Base-by-base conservation (phyloP, 2,329 filamentous ascomycete species). In the Xenoacremonium recifei region DNA sequence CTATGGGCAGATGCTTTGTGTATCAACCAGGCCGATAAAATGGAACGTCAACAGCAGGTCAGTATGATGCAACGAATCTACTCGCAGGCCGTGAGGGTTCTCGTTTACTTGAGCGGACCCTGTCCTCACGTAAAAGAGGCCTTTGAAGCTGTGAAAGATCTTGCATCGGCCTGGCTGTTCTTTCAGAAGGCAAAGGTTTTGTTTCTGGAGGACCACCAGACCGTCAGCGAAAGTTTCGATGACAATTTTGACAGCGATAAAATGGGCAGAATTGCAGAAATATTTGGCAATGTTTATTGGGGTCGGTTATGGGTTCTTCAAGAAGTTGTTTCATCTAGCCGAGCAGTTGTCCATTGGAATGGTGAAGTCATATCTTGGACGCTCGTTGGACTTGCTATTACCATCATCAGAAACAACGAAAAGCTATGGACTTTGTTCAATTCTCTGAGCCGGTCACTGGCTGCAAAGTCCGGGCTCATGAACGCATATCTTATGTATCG, bases 401-500 rank as follows among this genome's bases (percentile, higher is more conserved):
- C 33, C 15, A 17, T 42, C 18, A 42, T 42, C 13, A 11, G 39
- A n/a, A 42, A 42, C n/a, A 42, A 33, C 10, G 25, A 19, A 15
- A 19, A n/a, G 6, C n/a, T 42, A 19, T 42, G 39, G 39, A 12
- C 10, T 12, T 16, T 23, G 4, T 37, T 31, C 11, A 31, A 23
- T 7, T 33, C 39, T 9, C 11, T n/a, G 7, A 7, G 23, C 23
- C 7, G 13, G 7, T 27, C 23, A 9, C 23, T 7, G 13, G 23
- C 4, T 17, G 17, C 4, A 37, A 21, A 19, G 13, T 18, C 15
- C n/a, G 39, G 39, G 11, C 33, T 42, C 1, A 36, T 42, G 33
- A 42, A 37, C 23, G 34, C 39, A 6, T 42, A 42, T 17, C 19
- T 42, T 3, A 42, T 42, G 39, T 37, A 42, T 31, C 17, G 27